Conservation (phyloP, 495 filamentous ascomycete genomes). For the Podospora fimiseda region DNA sequence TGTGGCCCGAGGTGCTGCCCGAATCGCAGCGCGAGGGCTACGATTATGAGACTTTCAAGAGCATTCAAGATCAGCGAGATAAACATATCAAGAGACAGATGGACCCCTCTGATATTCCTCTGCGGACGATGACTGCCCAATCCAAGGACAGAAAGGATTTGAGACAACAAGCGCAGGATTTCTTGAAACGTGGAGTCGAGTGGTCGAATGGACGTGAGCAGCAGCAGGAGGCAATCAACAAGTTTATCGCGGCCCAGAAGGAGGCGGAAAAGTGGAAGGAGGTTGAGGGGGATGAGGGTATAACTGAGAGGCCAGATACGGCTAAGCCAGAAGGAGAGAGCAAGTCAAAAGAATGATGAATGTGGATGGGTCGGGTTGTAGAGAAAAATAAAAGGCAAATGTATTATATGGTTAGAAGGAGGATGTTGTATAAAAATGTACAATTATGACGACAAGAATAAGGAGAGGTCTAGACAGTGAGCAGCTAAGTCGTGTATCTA, state of each 20-base stretch:
- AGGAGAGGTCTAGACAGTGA: too few species aligned
- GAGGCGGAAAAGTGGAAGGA: slow-evolving; percentile 22
- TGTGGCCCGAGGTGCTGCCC: slow-evolving; percentile 64
- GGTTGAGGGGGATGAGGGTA: slow-evolving; percentile 11
- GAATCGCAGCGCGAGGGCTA: slow-evolving; percentile 40
- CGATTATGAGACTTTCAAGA: slow-evolving; percentile 25
- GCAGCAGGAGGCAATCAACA: slow-evolving; percentile 9
- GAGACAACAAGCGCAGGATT: slow-evolving; percentile 29
- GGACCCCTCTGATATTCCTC: slow-evolving; percentile 28
- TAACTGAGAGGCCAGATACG: neutral
- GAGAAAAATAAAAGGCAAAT: neutral
- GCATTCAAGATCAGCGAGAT: slow-evolving; percentile 31
- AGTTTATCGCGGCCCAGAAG: slow-evolving; percentile 17
- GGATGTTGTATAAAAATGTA: neutral
- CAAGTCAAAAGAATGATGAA: neutral
- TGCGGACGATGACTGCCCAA: slow-evolving; percentile 14
- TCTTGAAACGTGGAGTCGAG: slow-evolving; percentile 23
- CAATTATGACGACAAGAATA: too few species aligned
- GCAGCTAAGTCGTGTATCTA: too few species aligned
- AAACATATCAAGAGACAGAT: slow-evolving; percentile 28
- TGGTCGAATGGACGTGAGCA: slow-evolving; percentile 44
- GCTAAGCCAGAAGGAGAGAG: slow-evolving; percentile 7
- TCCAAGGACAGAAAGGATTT: slow-evolving; percentile 15
- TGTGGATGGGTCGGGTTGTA: neutral
- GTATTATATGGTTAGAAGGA: neutral